phyloP scores from a whole-genome alignment of 768 basidiomycete species.

The Pisolithus tinctorius region DNA sequence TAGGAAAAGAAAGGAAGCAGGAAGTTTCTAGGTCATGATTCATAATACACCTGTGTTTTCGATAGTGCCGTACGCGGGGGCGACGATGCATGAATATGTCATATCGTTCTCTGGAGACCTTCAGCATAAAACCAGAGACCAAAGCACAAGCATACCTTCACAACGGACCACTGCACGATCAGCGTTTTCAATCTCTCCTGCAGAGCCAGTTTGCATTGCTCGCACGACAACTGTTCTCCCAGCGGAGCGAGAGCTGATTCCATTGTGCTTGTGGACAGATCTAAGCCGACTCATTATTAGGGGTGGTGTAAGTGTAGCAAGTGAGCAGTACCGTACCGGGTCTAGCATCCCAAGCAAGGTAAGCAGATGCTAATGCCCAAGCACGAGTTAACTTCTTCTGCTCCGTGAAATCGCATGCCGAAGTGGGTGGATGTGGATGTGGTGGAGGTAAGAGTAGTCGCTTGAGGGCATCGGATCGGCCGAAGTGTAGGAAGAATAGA shows the following conservation, averaged over 20 bases:
- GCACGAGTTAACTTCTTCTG: constrained; percentile 77
- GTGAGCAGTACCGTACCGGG: constrained; percentile 45
- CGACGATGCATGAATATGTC: constrained; percentile 13
- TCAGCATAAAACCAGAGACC: constrained; percentile 6
- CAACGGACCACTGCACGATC: constrained; percentile 69
- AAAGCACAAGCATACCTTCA: constrained; percentile 46
- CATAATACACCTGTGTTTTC: neutral
- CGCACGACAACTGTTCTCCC: constrained; percentile 61
- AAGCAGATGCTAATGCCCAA: constrained; percentile 78
- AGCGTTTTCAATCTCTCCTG: constrained; percentile 62
- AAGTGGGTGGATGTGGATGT: constrained; percentile 65
- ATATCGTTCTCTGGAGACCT: constrained; percentile 48
- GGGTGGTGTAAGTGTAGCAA: neutral
- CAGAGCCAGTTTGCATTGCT: constrained; percentile 58
- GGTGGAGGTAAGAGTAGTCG: constrained; percentile 71
- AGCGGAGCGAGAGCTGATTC: constrained; percentile 67
- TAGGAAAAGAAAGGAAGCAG: neutral
- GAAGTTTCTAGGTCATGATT: neutral
- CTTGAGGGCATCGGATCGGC: constrained; percentile 76
- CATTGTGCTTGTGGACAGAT: constrained; percentile 66
- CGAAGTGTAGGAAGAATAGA: constrained; percentile 79
- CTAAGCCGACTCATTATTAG: constrained; percentile 29
- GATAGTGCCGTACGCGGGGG: neutral
- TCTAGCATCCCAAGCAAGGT: constrained; percentile 78
- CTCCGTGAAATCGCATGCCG: constrained; percentile 61